phyloP scores from a whole-genome alignment of 495 filamentous ascomycete species.

The Talaromyces borbonicus region DNA sequence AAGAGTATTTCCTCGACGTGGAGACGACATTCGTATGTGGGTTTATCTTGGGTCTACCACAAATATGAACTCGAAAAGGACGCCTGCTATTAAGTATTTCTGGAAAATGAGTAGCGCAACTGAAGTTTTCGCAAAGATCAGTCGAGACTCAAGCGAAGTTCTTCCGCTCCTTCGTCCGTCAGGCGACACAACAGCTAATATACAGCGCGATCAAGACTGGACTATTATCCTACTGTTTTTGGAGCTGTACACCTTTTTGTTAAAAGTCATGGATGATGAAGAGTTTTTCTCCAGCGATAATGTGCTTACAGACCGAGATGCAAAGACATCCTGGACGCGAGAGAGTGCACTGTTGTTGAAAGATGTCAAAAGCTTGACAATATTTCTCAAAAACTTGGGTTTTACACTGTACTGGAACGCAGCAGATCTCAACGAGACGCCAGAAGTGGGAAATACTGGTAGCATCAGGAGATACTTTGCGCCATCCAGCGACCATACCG shows the following conservation, averaged over 20 bases:
- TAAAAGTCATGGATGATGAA: constrained; percentile 91
- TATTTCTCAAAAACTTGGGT: constrained; percentile 86
- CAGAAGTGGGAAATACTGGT: constrained; percentile 33
- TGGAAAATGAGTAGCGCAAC: constrained; percentile 70
- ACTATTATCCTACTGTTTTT: constrained; percentile 81
- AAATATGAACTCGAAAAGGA: constrained; percentile 22
- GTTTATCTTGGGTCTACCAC: constrained; percentile 72
- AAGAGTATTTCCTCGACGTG: constrained; percentile 70
- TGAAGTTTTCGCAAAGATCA: constrained; percentile 54
- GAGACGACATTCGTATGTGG: constrained; percentile 94
- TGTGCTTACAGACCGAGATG: constrained; percentile 24
- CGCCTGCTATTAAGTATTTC: constrained; percentile 78
- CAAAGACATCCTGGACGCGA: constrained; percentile 39
- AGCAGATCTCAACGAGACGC: constrained; percentile 51
- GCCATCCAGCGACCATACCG: constrained; percentile 15
- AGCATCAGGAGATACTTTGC: constrained; percentile 50
- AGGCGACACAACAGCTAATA: constrained; percentile 13
- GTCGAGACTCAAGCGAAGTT: constrained; percentile 45
- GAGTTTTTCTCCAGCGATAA: constrained; percentile 37
- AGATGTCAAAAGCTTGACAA: constrained; percentile 63
- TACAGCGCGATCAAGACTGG: constrained; percentile 63
- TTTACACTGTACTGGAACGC: constrained; percentile 85
- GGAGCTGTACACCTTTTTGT: constrained; percentile 84
- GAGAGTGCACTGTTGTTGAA: constrained; percentile 59
- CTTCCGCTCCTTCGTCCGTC: constrained; percentile 44